Percentiles rank a stretch among this genome's conserved stretches.
These are phyloP conservation scores for Mycena filopes DNA, from an alignment of 768 basidiomycete species.

Conservation along the genomic window DNA sequence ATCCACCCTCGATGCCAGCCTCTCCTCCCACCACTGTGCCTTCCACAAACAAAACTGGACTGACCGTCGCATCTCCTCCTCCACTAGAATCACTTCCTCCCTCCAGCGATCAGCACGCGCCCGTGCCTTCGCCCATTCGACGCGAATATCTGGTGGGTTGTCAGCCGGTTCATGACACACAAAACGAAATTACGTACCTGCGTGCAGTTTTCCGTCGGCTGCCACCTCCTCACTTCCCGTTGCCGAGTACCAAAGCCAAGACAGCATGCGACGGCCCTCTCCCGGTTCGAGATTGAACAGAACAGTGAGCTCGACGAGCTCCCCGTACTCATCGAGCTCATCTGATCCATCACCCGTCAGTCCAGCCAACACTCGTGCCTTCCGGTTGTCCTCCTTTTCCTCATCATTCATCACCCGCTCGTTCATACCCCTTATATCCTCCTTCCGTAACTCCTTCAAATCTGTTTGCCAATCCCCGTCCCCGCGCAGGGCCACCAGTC, in stretches of 20 bases:
- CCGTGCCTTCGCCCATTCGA: constrained; percentile 41
- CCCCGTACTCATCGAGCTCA: neutral
- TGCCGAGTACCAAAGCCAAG: constrained; percentile 34
- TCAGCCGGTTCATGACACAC: neutral
- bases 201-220: neutral
- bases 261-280: constrained; percentile 22
- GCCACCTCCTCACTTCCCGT: neutral
- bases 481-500: constrained; percentile 21
- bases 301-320: neutral
- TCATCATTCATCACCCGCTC: constrained; percentile 29
- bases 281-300: constrained; percentile 19
- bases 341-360: neutral
- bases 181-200: constrained; percentile 5
- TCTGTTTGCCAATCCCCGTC: constrained; percentile 22
- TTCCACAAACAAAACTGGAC: constrained; percentile 31
- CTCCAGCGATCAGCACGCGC: constrained; percentile 37
- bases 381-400: constrained; percentile 28
- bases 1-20: neutral
- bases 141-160: constrained; percentile 17
- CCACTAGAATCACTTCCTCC: constrained; percentile 38
- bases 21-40: constrained; percentile 18
- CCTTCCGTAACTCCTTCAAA: constrained; percentile 15
- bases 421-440: constrained; percentile 26
- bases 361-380: constrained; percentile 21
- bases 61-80: constrained; percentile 42